A percentile compares a stretch with the other conserved stretches of the same genome.
phyloP scores from a whole-genome alignment of 177 flowering plant species.

The Telopea speciosissima region DNA sequence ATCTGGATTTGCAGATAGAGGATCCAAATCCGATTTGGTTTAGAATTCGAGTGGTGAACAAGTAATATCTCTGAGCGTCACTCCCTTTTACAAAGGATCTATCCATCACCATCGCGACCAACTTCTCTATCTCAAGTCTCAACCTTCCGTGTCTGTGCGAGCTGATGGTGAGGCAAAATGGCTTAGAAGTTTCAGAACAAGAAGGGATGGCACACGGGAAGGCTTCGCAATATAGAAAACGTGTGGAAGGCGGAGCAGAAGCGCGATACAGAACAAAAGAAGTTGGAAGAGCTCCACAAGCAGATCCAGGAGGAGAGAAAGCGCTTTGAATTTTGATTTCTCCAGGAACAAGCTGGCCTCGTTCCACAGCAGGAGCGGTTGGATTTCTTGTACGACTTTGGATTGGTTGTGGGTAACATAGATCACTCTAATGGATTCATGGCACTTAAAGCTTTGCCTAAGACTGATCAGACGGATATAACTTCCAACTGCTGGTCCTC shows the following conservation, averaged over 20 bases:
- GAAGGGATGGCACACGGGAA: constrained; percentile 99
- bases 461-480: constrained; percentile 25
- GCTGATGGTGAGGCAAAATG: constrained; percentile 30
- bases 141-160: not conserved
- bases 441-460: constrained; percentile 42
- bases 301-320: constrained; percentile 91
- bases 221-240: constrained; percentile 86
- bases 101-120: not conserved
- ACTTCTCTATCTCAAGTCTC: not conserved
- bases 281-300: constrained; percentile 84
- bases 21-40: too few relatives aligned
- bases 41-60: too few relatives aligned
- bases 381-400: constrained; percentile 92
- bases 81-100: not conserved
- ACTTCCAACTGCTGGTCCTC: constrained; percentile 32
- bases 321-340: constrained; percentile 70
- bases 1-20: too few relatives aligned
- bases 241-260: constrained; percentile 99
- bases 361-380: constrained; percentile 84
- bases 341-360: constrained; percentile 91
- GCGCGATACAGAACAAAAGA: constrained; percentile 81
- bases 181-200: constrained; percentile 92
- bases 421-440: constrained; percentile 58
- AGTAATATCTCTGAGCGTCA: too few relatives aligned
- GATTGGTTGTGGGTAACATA: constrained; percentile 82